A percentile compares a stretch with the other conserved stretches of the same genome.
These are phyloP conservation scores for Thalassiosira profunda DNA, from an alignment of 108 stramenopile species.

Conservation along the genomic window DNA sequence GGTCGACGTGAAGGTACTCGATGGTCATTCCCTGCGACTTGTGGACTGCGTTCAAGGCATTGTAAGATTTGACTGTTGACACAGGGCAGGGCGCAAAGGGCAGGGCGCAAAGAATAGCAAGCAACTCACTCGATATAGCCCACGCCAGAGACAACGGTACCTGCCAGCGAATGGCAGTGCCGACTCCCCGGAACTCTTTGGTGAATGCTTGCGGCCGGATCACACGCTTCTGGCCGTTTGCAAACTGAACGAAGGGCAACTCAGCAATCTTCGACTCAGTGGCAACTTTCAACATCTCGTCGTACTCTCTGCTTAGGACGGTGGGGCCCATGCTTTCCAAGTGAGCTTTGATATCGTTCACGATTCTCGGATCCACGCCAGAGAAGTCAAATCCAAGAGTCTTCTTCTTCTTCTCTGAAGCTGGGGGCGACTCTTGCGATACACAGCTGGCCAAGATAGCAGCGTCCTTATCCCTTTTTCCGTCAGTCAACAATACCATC, in stretches of 20 bases:
- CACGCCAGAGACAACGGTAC: conserved; percentile 53
- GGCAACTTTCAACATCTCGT: conserved; percentile 9
- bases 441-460: too few relatives aligned
- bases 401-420: not conserved
- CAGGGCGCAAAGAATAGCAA: too few relatives aligned
- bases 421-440: not conserved
- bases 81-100: too few relatives aligned
- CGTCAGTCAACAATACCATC: not conserved
- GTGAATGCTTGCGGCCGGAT: conserved; percentile 32
- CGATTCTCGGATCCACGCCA: conserved; percentile 1
- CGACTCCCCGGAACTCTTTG: conserved; percentile 23
- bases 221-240: conserved; percentile 11
- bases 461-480: not conserved
- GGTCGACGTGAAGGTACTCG: conserved; percentile 54
- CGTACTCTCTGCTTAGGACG: conserved; percentile 11
- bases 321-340: not conserved
- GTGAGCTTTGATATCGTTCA: not conserved
- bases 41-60: conserved; percentile 81
- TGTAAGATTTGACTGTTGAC: too few relatives aligned
- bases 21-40: conserved; percentile 92
- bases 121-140: conserved; percentile 46
- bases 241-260: conserved; percentile 38
- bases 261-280: not conserved
- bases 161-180: conserved; percentile 28
- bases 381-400: conserved; percentile 2